These are phyloP conservation scores for Trebouxia sp. DNA, from an alignment of 139 green algal species.

Conservation along the genomic window DNA sequence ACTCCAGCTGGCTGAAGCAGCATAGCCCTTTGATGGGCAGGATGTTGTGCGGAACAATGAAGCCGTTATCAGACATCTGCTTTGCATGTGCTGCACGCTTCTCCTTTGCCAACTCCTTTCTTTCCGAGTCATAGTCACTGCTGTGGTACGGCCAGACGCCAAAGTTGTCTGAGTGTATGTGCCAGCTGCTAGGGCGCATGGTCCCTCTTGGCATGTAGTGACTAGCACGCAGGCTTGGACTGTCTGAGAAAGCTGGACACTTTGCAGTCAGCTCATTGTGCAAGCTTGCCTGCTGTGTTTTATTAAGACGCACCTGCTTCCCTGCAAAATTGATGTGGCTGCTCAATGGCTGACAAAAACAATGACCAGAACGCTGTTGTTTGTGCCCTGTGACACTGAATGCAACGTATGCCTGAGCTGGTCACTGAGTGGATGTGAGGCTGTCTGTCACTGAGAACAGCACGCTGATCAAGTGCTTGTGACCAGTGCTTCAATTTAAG, in stretches of 20 bases:
- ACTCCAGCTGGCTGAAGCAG: slow-evolving; percentile 12
- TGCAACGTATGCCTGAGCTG: not conserved
- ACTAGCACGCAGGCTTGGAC: slow-evolving; percentile 14
- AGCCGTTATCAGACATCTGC: slow-evolving; percentile 11
- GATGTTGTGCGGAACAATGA: not conserved
- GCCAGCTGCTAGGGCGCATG: not conserved
- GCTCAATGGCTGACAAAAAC: not conserved
- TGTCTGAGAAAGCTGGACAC: not conserved
- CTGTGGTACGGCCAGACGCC: not conserved
- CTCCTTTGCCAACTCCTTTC: not conserved
- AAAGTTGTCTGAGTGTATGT: slow-evolving; percentile 14
- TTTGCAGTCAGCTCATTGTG: not conserved
- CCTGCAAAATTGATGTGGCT: not conserved
- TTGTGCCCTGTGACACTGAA: not conserved
- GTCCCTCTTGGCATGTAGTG: slow-evolving; percentile 10
- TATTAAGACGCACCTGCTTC: not conserved
- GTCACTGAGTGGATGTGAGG: not conserved
- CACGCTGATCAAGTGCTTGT: not conserved
- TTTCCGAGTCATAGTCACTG: slow-evolving; percentile 6
- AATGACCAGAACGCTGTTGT: not conserved
- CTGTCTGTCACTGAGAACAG: not conserved
- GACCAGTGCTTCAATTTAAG: not conserved
- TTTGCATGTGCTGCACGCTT: not conserved
- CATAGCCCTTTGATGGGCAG: slow-evolving; percentile 6
- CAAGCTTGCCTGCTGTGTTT: not conserved